Evolutionary conservation across 352 stramenopile species (phyloP), one percentile per base, ranked within the genome.

Genomic region (Phytophthora tubulina): DNA sequence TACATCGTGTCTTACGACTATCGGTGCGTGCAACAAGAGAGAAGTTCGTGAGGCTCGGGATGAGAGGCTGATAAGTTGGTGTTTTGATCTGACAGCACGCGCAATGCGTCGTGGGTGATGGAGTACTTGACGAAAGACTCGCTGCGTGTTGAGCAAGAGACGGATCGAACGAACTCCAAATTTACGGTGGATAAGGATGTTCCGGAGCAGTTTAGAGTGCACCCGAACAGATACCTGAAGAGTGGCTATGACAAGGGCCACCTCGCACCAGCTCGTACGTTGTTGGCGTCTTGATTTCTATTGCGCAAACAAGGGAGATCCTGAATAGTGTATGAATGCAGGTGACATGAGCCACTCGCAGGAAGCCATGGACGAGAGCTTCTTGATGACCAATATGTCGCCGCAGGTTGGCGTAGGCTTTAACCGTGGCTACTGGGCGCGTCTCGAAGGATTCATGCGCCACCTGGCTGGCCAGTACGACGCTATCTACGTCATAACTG

Each of bases 231-330:
- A 63, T 99, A 97, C 70, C 67, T 85, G 31, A 92, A 97, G 55
- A 97, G 82, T 48, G 97, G 96, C 48, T 98, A 98, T 72, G 97
- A 99, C 82, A 95, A 97, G 48, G 97, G 97, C 30, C 97, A 99
- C 72, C 79, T 99, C 61, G 95, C 94, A 39, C 95, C 96, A 44
- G 96, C 94, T 46, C 76, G 89, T 88, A 79, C 59, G 76, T 69
- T 31, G 14, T 31, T 55, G n/a, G 4, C 32, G 17, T 13, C 3
- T 9, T 30, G 17, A 21, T 35, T 46, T 35, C 31, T 31, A 41
- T 7, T 54, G 9, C 5, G 14, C 42, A 44, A 36, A 8, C 17
- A 39, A 36, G 41, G 2, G 4, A 50, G 35, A 38, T 38, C 10
- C 35, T 49, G 6, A 56, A 46, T 36, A 8, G 3, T 41, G 8